Percentiles rank a stretch among this genome's conserved stretches.
These are phyloP conservation scores for Epichloe sp. DNA, from an alignment of 2,329 filamentous ascomycete genomes.

Conservation along the genomic window DNA sequence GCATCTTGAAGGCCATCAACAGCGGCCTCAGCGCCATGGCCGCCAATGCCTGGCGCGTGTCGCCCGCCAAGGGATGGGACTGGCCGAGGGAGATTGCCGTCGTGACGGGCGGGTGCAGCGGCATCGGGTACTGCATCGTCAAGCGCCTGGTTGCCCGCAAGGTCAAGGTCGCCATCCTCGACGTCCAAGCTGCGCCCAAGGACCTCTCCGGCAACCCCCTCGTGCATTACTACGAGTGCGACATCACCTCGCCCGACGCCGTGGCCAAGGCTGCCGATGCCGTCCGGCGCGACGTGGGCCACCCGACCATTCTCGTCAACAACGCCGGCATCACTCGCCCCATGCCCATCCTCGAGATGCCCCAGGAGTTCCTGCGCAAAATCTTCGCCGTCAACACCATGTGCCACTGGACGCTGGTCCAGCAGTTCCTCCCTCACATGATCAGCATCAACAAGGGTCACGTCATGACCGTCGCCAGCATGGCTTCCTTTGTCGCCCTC, in stretches of 20 bases:
- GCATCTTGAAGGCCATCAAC: constrained; percentile 14
- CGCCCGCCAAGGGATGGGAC: constrained; percentile 15
- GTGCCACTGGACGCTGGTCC: constrained; percentile 48
- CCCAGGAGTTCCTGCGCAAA: constrained; percentile 42
- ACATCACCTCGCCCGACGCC: constrained; percentile 28
- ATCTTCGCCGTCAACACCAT: constrained; percentile 59
- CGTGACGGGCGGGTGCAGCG: constrained; percentile 30
- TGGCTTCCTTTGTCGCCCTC: constrained; percentile 46
- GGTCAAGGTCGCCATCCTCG: constrained; percentile 55
- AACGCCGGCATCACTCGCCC: constrained; percentile 53
- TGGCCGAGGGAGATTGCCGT: constrained; percentile 29
- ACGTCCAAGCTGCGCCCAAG: constrained; percentile 32
- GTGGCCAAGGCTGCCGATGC: constrained; percentile 28
- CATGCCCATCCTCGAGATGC: constrained; percentile 42
- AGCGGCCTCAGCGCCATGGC: constrained; percentile 14
- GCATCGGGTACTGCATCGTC: constrained; percentile 26
- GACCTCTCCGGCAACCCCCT: constrained; percentile 10
- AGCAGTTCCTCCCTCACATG: constrained; percentile 56
- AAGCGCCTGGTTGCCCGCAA: constrained; percentile 22
- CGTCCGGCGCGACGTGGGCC: constrained; percentile 33
- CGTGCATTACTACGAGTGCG: constrained; percentile 23
- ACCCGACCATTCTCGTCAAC: constrained; percentile 57
- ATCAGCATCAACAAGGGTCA: constrained; percentile 52
- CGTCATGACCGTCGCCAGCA: constrained; percentile 55
- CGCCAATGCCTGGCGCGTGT: constrained; percentile 17